A percentile compares a stretch with the other conserved stretches of the same genome.
Evolutionary conservation across 2,329 filamentous ascomycete species (phyloP).

Genomic region (Paecilomyces formosus): DNA sequence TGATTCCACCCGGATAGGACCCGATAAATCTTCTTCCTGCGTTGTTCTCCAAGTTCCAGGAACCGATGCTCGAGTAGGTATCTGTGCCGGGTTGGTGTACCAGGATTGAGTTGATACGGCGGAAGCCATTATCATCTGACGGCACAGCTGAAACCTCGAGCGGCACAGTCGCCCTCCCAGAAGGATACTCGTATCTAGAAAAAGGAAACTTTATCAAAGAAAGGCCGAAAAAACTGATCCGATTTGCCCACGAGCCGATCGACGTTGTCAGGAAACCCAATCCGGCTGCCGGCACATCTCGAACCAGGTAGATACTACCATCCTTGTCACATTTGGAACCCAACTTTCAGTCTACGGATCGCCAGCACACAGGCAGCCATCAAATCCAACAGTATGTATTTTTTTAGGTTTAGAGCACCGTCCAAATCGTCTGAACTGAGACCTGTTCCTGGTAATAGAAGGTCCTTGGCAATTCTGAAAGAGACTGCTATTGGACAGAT

Average conservation of each 20-base stretch:
- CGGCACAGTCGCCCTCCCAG: not conserved
- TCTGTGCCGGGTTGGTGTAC: not conserved
- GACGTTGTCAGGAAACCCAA: not conserved
- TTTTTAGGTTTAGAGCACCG: not conserved
- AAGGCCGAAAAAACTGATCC: not conserved
- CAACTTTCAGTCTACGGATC: not conserved
- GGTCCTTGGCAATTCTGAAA: not conserved
- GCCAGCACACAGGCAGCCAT: not conserved
- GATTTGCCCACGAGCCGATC: not conserved
- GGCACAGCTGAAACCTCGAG: not conserved
- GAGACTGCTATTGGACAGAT: not conserved
- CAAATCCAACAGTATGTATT: not conserved
- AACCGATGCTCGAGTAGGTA: not conserved
- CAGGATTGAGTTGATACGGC: not conserved
- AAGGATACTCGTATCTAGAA: not conserved
- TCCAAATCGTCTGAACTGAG: not conserved
- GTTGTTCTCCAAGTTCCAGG: not conserved
- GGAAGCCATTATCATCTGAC: not conserved
- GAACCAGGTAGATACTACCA: not conserved
- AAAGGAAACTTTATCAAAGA: not conserved
- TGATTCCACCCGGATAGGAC: not conserved
- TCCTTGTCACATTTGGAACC: not conserved
- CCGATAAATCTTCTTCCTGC: not conserved
- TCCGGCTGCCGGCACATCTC: not conserved
- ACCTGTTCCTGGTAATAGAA: not conserved